Percentiles rank a stretch among this genome's conserved stretches.
phyloP scores from a whole-genome alignment of 441 rosid species.

The Syzygium syzygioides region DNA sequence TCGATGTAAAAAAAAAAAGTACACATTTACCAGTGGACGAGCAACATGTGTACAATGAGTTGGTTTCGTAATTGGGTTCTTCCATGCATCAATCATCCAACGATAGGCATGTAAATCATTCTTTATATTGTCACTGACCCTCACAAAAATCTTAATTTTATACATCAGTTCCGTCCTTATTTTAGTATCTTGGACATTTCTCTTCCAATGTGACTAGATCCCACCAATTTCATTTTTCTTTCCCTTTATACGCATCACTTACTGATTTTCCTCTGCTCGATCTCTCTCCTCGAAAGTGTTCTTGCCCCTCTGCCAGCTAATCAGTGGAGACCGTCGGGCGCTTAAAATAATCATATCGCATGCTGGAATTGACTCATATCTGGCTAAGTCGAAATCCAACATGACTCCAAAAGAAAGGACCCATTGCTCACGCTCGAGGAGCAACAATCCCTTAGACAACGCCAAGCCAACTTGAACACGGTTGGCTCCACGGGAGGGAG shows the following conservation, averaged over 20 bases:
- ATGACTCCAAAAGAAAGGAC: background rate
- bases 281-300: background rate
- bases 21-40: background rate
- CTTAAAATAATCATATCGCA: background rate
- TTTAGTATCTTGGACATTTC: background rate
- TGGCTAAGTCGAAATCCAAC: background rate
- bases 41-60: fast-evolving
- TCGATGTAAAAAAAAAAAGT: background rate
- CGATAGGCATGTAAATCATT: background rate
- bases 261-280: background rate
- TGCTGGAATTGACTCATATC: background rate
- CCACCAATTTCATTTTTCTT: background rate
- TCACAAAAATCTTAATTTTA: background rate
- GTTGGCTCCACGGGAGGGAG: background rate
- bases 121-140: fast-evolving
- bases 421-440: background rate
- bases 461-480: background rate
- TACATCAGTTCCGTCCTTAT: background rate
- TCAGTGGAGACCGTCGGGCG: background rate
- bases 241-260: background rate
- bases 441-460: background rate
- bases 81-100: background rate
- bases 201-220: background rate
- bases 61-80: background rate
- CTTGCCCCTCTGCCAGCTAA: background rate